These are phyloP conservation scores for Fomitopsis betulina DNA, from an alignment of 1,284 basidiomycete species.

Conservation along the genomic window DNA sequence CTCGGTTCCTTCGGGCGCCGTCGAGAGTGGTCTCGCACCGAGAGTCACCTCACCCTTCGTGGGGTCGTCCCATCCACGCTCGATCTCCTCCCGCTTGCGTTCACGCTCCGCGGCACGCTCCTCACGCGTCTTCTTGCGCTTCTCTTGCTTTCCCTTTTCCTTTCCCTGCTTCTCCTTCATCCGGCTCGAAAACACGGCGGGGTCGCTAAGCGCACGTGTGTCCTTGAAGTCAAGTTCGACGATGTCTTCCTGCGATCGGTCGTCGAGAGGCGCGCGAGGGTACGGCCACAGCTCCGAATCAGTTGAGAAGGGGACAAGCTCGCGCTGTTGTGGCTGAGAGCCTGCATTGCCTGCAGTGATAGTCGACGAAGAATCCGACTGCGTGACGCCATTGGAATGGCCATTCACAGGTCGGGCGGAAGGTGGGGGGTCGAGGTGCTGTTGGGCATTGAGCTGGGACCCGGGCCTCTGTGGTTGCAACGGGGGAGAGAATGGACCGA, in stretches of 20 bases:
- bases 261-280: constrained; percentile 38
- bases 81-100: constrained; percentile 49
- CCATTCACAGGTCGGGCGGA: constrained; percentile 4
- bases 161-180: constrained; percentile 29
- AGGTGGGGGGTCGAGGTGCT: constrained; percentile 4
- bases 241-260: constrained; percentile 37
- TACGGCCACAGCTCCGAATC: constrained; percentile 67
- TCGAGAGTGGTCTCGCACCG: constrained; percentile 8
- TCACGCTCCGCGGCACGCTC: constrained; percentile 36
- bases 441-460: background rate
- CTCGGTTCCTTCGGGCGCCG: constrained; percentile 5
- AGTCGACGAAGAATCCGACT: constrained; percentile 11
- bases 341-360: constrained; percentile 8
- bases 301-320: constrained; percentile 52
- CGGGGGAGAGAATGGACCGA: constrained; percentile 20
- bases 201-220: constrained; percentile 62
- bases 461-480: constrained; percentile 6
- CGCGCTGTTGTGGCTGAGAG: constrained; percentile 10
- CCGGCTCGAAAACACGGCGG: constrained; percentile 40
- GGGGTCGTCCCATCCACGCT: constrained; percentile 56
- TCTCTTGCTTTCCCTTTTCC: constrained; percentile 18
- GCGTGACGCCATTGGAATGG: background rate
- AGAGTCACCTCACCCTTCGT: constrained; percentile 17
- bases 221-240: constrained; percentile 70
- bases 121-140: constrained; percentile 30